Evolutionary conservation across 2,329 filamentous ascomycete genomes (phyloP), one percentile per base, ranked within the genome.

Genomic region (Aurifilum marmelostoma): DNA sequence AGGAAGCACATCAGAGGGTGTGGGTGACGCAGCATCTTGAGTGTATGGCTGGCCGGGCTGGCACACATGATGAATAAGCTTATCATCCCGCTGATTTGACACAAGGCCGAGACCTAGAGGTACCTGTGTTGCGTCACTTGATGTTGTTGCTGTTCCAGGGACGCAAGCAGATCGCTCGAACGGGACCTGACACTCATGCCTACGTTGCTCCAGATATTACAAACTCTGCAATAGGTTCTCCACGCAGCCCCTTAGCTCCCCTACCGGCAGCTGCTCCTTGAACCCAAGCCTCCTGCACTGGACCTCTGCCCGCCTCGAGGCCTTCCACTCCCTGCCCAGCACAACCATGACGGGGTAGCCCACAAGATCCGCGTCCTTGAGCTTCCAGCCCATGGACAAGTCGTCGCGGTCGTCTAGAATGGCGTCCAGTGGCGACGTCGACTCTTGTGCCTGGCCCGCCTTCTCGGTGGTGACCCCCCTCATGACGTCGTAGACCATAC

Each of bases 301-400:
- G 39, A 97, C 87, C 77, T 97, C 94, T 50, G 91, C 87, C n/a
- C 82, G 78, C 59, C 82, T 81, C 1, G 83, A 80, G 50, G 85
- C 80, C 59, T 75, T 81, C 90, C 92, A 97, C 3, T 82, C 83
- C 71, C 87, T 90, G 0, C 95, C 95, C 41, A 98, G 79, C 1
- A 97, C 85, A 16, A 97, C 83, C 11, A 95, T 84, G 16, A 98
- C 84, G 0, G 95, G 95, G 77, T 97, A 97, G 3, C 96, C 96
- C 67, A 95, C 88, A 69, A 96, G 77, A 78, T 98, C 94, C 1
- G 95, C 96, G 80, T 99, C 96, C 50, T 88, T 89, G 76, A 98
- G 83, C 78, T 97, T 98, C 92, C 93, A 97, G 3, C 88, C 87
- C 71, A 97, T 83, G 1, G 86, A 82, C 73, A 67, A 72, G 16